These are phyloP conservation scores for Hamamelis virginiana DNA, from an alignment of 164 flowering plant genomes.

Conservation along the genomic window DNA sequence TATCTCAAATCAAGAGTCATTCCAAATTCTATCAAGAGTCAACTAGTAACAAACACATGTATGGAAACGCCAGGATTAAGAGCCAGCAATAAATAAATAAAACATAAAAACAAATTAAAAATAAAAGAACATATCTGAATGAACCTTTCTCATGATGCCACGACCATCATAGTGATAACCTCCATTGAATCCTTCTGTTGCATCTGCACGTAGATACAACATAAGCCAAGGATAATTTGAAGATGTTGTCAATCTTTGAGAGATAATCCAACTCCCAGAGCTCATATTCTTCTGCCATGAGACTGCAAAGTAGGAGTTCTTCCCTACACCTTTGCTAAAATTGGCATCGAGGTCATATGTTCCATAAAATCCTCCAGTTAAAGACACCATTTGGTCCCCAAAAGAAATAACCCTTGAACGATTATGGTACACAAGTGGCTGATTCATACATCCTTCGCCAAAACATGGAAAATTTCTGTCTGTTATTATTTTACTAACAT, in stretches of 20 bases:
- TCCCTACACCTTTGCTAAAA: slow-evolving; percentile 10
- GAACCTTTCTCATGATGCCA: slow-evolving; percentile 36
- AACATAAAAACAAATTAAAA: background rate
- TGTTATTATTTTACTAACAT: slow-evolving; percentile 20
- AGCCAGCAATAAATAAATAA: background rate
- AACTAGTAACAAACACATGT: too few species aligned
- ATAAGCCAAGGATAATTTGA: slow-evolving; percentile 48
- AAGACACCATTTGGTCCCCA: background rate
- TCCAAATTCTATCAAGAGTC: too few species aligned
- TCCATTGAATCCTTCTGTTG: slow-evolving; percentile 44
- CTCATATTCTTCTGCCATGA: slow-evolving; percentile 26
- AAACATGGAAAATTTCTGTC: slow-evolving; percentile 33
- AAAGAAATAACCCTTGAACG: slow-evolving; percentile 12
- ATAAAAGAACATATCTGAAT: background rate
- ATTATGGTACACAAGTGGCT: slow-evolving; percentile 29
- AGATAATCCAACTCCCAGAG: slow-evolving; percentile 28
- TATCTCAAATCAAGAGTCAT: too few species aligned
- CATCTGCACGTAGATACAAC: slow-evolving; percentile 52
- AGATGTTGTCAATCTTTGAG: slow-evolving; percentile 24
- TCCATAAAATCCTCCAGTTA: slow-evolving; percentile 25
- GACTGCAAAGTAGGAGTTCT: slow-evolving; percentile 23
- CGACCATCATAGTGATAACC: slow-evolving; percentile 45
- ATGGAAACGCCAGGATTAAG: too few species aligned
- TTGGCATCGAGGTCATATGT: slow-evolving; percentile 27
- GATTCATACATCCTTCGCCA: slow-evolving; percentile 40